Evolutionary conservation across 192 early-diverging fungal genomes (phyloP), one percentile per base, ranked within the genome.

Genomic region (Lunasporangiospora selenospora): DNA sequence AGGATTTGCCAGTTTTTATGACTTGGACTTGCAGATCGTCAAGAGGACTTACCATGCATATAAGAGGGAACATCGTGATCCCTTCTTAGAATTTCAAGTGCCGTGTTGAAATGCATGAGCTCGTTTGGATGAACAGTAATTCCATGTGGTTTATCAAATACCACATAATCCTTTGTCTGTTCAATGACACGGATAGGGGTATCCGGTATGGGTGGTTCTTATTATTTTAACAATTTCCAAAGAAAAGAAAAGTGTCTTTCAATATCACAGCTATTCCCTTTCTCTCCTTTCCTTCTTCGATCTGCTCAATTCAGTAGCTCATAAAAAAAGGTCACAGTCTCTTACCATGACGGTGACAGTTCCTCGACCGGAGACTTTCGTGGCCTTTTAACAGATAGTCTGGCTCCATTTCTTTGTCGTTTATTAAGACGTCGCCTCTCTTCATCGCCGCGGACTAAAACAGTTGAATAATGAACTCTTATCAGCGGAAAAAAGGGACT

Each of bases 101-200:
- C 69, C 1, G 69, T 73, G 49, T 73, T 73, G 48, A 42, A 38
- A 49, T 53, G 58, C 26, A 39, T 58, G 55, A 73, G 69, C 33
- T 73, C 69, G 36, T 73, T 73, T 12, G 69, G 69, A 23, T 73
- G 69, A 21, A 73, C 69, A 19, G 69, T 73, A 3, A 73, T 59
- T 0, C 69, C 69, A 8, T 73, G 69, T 1, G 69, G 69, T 46
- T 73, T 73, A 26, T 73, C 69, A 41, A 73, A 63, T 2, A 31
- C 60, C 10, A 73, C 29, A 36, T 73, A 73, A 36, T 73, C 69
- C 4, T 52, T 31, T n/a, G 60, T 63, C 18, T 58, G 52, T 18
- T 73, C 60, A 13, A 73, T 45, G 18, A 73, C 30, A 7, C 36
- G 54, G 19, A 73, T 73, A 5, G 55, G 69, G 2, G 60, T 63